Base-by-base conservation (phyloP, 2,329 filamentous ascomycete species). In the Claviceps quebecensis region DNA sequence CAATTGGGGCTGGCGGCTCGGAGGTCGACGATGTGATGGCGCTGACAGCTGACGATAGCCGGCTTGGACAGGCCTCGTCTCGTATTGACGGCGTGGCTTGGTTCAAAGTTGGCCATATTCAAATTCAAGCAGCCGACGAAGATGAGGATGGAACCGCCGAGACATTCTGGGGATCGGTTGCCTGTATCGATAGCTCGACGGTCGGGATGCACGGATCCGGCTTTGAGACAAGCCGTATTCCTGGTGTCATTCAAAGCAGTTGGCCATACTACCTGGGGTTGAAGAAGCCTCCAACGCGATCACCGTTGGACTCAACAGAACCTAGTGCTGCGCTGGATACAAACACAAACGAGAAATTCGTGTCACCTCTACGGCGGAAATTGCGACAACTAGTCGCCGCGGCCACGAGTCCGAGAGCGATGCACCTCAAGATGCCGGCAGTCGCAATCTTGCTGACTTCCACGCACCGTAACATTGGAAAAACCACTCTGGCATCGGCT, bases 201-300 rank as follows among this genome's bases (percentile, higher is more conserved):
- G 94, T 94, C 3, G 85, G 88, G 54, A 91, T 97, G 75, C 86
- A 90, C 53, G 89, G 95, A 62, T 89, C 90, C 38, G 93, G 93
- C 3, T 94, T 85, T 56, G 87, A 89, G 61, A 86, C 86, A 45
- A 84, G 86, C 60, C 83, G 84, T 49, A 75, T 95, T 6, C 91
- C 91, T 0, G 81, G 86, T 6, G 83, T 82, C 1, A 79, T 83
- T 55, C 78, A 80, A 52, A 95, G 80, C 63, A 81, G 81, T 17
- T 97, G 91, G 90, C 84, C 86, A 56, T 94, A 90, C 63, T 98
- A 96, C 66, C 76, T 96, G 1, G 87, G 88, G 1, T 74, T 87
- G 51, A 87, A 82, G 65, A 80, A 80, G 55, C 69, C 79, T 13
- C 83, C 85, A 16, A 17, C 6, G 0, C 78, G 70, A 48, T 69